A percentile compares a stretch with the other conserved stretches of the same genome.
These are phyloP conservation scores for Eucommia ulmoides DNA, from an alignment of 257 asterid genomes.

Conservation along the genomic window DNA sequence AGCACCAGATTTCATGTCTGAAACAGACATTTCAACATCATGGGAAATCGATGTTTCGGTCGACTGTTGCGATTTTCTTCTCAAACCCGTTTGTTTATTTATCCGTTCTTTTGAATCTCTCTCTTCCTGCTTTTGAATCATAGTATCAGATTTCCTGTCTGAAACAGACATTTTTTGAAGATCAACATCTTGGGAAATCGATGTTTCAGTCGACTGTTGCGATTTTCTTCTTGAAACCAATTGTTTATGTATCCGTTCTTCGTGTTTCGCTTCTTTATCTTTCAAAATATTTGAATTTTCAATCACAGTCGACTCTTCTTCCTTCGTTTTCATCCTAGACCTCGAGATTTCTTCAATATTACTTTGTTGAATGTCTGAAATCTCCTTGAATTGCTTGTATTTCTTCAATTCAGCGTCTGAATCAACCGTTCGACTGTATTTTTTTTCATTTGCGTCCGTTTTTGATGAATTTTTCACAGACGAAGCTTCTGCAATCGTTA, in stretches of 20 bases:
- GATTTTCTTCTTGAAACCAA: constrained; percentile 38
- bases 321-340: constrained; percentile 23
- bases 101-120: constrained; percentile 19
- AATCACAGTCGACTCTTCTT: constrained; percentile 23
- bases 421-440: constrained; percentile 18
- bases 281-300: constrained; percentile 26
- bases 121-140: constrained; percentile 23
- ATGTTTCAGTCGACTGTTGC: constrained; percentile 22
- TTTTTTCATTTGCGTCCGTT: constrained; percentile 24
- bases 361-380: constrained; percentile 18
- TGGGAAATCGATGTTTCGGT: constrained; percentile 7
- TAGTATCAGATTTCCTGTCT: constrained; percentile 29
- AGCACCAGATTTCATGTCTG: no score
- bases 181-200: constrained; percentile 38
- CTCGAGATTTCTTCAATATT: constrained; percentile 21
- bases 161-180: constrained; percentile 26
- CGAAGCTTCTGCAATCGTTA: constrained; percentile 34
- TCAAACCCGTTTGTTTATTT: constrained; percentile 28
- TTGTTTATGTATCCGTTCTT: constrained; percentile 21
- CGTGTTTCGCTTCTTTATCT: constrained; percentile 23
- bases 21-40: no score
- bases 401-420: constrained; percentile 35
- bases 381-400: constrained; percentile 39
- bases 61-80: constrained; percentile 28
- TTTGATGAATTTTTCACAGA: constrained; percentile 25